phyloP scores from a whole-genome alignment of 352 stramenopile genomes.

The Pythium scleroteichum region DNA sequence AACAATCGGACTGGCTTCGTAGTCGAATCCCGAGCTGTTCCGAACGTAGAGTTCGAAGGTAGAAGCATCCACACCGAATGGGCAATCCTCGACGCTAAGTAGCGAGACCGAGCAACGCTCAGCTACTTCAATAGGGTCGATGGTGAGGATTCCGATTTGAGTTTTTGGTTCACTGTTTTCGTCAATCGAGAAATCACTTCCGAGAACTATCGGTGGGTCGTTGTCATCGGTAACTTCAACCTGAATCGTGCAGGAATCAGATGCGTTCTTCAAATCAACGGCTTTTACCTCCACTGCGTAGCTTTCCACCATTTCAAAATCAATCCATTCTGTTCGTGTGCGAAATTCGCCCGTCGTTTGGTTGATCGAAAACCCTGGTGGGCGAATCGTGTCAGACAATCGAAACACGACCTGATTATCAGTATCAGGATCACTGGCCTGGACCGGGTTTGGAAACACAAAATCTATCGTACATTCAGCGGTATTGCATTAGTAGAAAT shows the following conservation, averaged over 20 bases:
- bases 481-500: no score
- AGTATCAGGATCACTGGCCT: conserved; percentile 21
- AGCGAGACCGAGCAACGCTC: conserved; percentile 23
- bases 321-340: conserved; percentile 27
- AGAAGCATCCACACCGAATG: conserved; percentile 24
- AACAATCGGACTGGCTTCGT: conserved; percentile 17
- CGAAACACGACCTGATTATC: conserved; percentile 16
- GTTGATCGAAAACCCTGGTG: conserved; percentile 25
- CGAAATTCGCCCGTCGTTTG: conserved; percentile 14
- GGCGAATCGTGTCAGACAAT: conserved; percentile 3
- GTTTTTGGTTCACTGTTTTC: conserved; percentile 17
- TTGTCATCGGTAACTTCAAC: conserved; percentile 23
- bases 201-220: conserved; percentile 8
- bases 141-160: conserved; percentile 26
- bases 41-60: conserved; percentile 22
- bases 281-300: conserved; percentile 13
- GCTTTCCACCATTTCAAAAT: conserved; percentile 15
- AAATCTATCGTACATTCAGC: conserved; percentile 8
- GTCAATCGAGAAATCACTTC: conserved; percentile 6
- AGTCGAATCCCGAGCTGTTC: conserved; percentile 25
- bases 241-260: conserved; percentile 2
- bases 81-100: conserved; percentile 20
- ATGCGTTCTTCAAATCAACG: conserved; percentile 5
- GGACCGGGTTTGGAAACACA: conserved; percentile 2
- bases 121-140: conserved; percentile 6